These are phyloP conservation scores for Phytopythium oedochilum DNA, from an alignment of 352 stramenopile genomes.

Conservation along the genomic window DNA sequence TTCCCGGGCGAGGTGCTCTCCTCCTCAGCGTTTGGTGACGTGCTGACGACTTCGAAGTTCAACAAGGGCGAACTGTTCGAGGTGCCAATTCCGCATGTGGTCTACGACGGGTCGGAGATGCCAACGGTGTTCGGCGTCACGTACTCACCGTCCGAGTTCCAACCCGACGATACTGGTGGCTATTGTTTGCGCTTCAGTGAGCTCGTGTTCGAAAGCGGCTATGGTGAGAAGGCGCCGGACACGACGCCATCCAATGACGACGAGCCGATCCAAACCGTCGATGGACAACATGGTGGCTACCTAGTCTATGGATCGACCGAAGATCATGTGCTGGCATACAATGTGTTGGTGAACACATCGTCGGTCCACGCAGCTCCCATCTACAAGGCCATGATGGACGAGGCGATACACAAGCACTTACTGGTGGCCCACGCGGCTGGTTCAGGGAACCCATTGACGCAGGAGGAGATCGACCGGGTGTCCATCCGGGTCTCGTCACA, in stretches of 20 bases:
- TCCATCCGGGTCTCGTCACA: conserved; percentile 43
- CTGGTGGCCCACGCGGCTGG: conserved; percentile 5
- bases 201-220: conserved; percentile 40
- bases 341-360: conserved; percentile 56
- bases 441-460: neutral
- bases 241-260: neutral
- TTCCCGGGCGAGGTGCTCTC: conserved; percentile 20
- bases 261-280: conserved; percentile 1
- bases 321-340: conserved; percentile 48
- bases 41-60: conserved; percentile 20
- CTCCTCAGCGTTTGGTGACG: conserved; percentile 11
- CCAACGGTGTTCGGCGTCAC: conserved; percentile 49
- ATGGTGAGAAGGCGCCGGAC: conserved; percentile 10
- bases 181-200: conserved; percentile 59
- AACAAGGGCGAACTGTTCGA: conserved; percentile 18
- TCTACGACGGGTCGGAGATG: conserved; percentile 26
- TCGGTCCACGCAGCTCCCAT: conserved; percentile 32
- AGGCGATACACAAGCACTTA: conserved; percentile 49
- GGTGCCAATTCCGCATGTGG: conserved; percentile 23
- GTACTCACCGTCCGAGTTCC: conserved; percentile 34
- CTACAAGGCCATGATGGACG: conserved; percentile 61
- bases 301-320: conserved; percentile 34
- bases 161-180: conserved; percentile 43
- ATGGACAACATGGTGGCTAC: conserved; percentile 50
- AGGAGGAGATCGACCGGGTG: conserved; percentile 11